Evolutionary conservation across 495 filamentous ascomycete species (phyloP), one percentile per base, ranked within the genome.

Genomic region (Talaromyces proteolyticus): DNA sequence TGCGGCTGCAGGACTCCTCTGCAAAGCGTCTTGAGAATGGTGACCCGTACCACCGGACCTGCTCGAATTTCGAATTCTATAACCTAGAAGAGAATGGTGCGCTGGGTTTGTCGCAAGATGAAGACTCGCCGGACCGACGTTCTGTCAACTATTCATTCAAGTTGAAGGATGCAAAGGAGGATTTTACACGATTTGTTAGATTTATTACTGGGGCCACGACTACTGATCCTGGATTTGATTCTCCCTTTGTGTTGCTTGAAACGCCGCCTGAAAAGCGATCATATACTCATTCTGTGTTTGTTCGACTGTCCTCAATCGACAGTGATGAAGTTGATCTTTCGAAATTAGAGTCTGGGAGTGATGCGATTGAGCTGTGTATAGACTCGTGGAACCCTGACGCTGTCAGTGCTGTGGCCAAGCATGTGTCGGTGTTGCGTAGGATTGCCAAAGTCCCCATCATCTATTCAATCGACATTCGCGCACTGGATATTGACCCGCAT

Each of bases 51-150:
- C 75, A 86, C 61, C 71, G 84, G 46, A 69, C 69, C 14, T 90
- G 86, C 63, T 87, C 87, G 6, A 91, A 90, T 58, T 79, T 86
- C 34, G 87, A 91, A 60, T 91, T 84, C 57, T 91, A 84, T 69
- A 93, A 93, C 55, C 61, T 89, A 37, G 80, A 80, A 68, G 43
- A 62, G 52, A 17, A 63, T 52, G 22, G 24, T 16, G 21, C 47
- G 3, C 3, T 26, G 0, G 65, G 73, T 36, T 60, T 62, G 14
- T 69, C 66, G 3, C 63, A 57, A 34, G 61, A 70, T 43, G 65
- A 58, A 23, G 61, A 53, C n/a, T 62, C 60, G 7, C 68, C 68
- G 12, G 78, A 62, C 64, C 78, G 55, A 55, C 66, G 53, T 16
- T 75, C 72, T 3, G 65, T 70, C 3, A 76, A 76, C 4, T 76